Base-by-base conservation (phyloP, 2,329 filamentous ascomycete genomes). In the Thermomyces lanuginosus region DNA sequence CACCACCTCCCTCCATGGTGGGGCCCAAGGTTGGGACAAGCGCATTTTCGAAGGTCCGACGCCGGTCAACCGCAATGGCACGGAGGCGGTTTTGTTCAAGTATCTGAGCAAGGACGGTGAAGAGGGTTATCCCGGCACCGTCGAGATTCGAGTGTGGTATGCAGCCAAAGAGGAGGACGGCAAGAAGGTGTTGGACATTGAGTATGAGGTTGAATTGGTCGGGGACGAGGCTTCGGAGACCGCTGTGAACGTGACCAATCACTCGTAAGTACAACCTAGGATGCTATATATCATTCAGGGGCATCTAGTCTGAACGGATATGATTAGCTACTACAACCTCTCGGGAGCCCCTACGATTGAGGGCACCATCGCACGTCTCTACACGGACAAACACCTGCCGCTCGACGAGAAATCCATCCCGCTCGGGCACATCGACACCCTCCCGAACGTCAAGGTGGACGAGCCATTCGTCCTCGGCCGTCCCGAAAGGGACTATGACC, bases 231-330 rank as follows among this genome's bases (percentile, higher is more conserved):
- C 74, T 8, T 73, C 84, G n/a, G 86, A 93, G 64, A 95, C 86
- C 0, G 74, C 74, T 21, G 69, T 95, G 49, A 91, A 84, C 56
- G 68, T 95, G 57, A 95, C 89, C 26, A 98, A 95, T 59, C 86
- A 98, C 61, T 91, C 81, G 77, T 82, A 54, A 40, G 61, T 49
- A 6, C 5, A 26, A 17, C 15, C 11, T 29, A 6, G 11, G 16
- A 21, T 8, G 4, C 16, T 11, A 15, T 7, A 12, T 22, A 8
- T 12, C 15, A 33, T 26, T 17, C 16, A 13, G n/a, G 14, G 24
- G 12, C 12, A 21, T 25, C 6, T n/a, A 8, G 8, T 10, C 10
- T 6, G 9, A 6, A 5, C 21, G 15, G 10, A 15, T 16, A n/a
- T 22, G 16, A 8, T 20, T 32, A 72, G 69, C 43, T 73, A 73